Base-by-base conservation (phyloP, 352 stramenopile genomes). In the Globisporangium nodosum region DNA sequence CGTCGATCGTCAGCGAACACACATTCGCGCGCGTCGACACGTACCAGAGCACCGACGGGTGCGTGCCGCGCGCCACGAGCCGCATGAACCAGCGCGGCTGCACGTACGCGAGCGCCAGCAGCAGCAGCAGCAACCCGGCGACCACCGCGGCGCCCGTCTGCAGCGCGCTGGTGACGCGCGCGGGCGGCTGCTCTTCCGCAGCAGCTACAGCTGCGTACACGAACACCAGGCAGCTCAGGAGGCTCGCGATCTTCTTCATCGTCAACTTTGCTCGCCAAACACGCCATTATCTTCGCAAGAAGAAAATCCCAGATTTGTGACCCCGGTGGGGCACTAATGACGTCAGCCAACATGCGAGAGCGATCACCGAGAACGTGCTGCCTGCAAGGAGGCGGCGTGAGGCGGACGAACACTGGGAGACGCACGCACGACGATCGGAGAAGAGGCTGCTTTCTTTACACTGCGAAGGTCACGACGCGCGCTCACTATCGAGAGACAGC, bases 1-100 rank as follows among this genome's bases (percentile, higher is more conserved):
- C 85, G 61, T 94, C 85, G 49, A 94, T 85, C 8, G 85, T 94
- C 7, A 94, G 73, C 20, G 85, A 70, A 51, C 80, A 92, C 43
- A 92, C 71, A 43, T 52, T 67, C 5, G 69, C 52, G 2, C 63
- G 64, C 35, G 85, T 94, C 13, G 56, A 52, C 5, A 73, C 83
- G 64, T 76, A 85, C 79, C 82, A 94, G 43, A 94, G 77, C 63
- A 92, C 82, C 5, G 68, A 87, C 45, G 80, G 77, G 49, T 89
- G 81, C 55, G 81, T 85, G 31, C 81, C 70, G 66, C 78, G 77
- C 64, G 75, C 67, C 45, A 92, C 48, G n/a, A 85, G 54, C 33
- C 76, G 74, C 61, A 92, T 69, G 52, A 91, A 64, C 72, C 82
- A 94, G 27, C 61, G 60, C 18, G 85, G 85, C 58, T 89, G 76